Evolutionary conservation across 148 eudicot genomes (phyloP), one percentile per base, ranked within the genome.

Genomic region (Selenicereus undatus): DNA sequence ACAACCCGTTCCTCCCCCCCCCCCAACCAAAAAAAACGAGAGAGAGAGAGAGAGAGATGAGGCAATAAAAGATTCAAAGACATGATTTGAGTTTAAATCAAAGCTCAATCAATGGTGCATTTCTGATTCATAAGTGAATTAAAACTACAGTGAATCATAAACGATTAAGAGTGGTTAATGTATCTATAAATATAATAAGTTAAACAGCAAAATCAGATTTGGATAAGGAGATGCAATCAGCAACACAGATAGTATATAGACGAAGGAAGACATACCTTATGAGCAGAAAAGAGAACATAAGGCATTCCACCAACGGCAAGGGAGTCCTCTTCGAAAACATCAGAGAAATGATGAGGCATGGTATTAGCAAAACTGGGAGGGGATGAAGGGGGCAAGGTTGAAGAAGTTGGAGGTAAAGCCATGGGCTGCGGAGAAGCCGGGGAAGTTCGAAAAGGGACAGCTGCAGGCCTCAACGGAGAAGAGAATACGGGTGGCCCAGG

Each of bases 401-500:
- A 83, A 56, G 72, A 64, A 11, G 90, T 82, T 2, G 93, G 20
- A 51, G 65, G 90, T 64, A 83, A 89, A 13, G 91, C 96, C 81
- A 90, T 79, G 0, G 97, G 94, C 90, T 91, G 98, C 9, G 99
- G 99, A 80, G 98, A 89, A 5, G 95, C 93, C 3, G 99, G 98
- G 20, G 98, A 92, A 18, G 98, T 92, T 74, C 95, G 85, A 75
- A 92, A 93, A 2, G 98, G 99, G 16, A 93, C 98, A 21, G 99
- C 97, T 24, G 97, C 98, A 5, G 99, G 98, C 56, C 88, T 89
- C 4, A 93, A 84, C 0, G 99, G 99, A 0, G 99, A 93, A 0
- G 93, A 90, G 72, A 96, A 96, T 35, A 89, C 89, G 0, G 99
- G 99, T 8, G 98, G 98, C 0, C 99, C 97, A 0, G 97, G 98